Conservation (phyloP, 345 rosid genomes). For the Streptanthus diversifolius region DNA sequence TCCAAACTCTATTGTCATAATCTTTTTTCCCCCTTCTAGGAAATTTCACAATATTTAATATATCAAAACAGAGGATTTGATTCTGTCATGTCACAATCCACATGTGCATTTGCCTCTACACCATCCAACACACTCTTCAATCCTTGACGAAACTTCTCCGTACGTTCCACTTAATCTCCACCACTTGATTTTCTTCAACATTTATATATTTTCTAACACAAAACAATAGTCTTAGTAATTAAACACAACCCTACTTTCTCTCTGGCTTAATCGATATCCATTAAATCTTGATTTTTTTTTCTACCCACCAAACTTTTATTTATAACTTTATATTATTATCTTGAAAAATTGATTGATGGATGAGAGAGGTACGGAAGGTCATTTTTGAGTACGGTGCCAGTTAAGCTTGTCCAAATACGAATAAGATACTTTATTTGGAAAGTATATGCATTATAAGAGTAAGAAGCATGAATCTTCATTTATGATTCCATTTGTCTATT, state of each 20-base stretch:
- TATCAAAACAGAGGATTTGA: constrained; percentile 18
- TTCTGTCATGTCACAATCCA: constrained; percentile 29
- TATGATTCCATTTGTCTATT: constrained; percentile 29
- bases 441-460: constrained; percentile 26
- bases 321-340: not conserved
- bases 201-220: not conserved
- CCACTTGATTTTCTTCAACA: constrained; percentile 7
- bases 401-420: constrained; percentile 29
- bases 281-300: constrained; percentile 19
- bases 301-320: not conserved
- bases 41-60: constrained; percentile 16
- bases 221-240: constrained; percentile 16
- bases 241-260: constrained; percentile 14
- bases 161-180: constrained; percentile 19
- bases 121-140: constrained; percentile 36
- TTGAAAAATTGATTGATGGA: constrained; percentile 12
- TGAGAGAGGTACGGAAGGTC: constrained; percentile 37
- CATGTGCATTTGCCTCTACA: constrained; percentile 37
- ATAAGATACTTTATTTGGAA: constrained; percentile 16
- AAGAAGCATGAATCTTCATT: constrained; percentile 37
- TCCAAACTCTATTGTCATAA: not conserved
- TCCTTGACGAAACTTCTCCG: constrained; percentile 34
- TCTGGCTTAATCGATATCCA: constrained; percentile 20
- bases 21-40: constrained; percentile 9
- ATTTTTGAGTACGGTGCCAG: constrained; percentile 41